phyloP scores from a whole-genome alignment of 2,329 filamentous ascomycete genomes.

The Penicillium sp. region DNA sequence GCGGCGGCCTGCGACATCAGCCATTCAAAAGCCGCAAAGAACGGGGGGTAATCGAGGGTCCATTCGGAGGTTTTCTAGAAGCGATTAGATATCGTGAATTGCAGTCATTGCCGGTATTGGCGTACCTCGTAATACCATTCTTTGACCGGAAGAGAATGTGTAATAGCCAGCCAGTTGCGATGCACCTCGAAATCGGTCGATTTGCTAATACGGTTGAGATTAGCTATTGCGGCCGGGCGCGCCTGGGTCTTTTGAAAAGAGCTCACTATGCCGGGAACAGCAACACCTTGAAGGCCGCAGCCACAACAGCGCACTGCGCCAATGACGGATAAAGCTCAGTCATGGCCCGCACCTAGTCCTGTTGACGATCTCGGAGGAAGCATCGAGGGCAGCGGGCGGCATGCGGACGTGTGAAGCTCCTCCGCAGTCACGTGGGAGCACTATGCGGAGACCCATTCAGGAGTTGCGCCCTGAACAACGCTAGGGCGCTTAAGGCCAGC shows the following conservation, averaged over 20 bases:
- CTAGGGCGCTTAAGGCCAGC: slow-evolving; percentile 25
- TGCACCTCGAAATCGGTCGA: slow-evolving; percentile 99
- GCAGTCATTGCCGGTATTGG: background rate
- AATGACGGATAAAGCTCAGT: slow-evolving; percentile 76
- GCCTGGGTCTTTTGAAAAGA: background rate
- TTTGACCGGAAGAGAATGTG: slow-evolving; percentile 80
- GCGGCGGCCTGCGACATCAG: slow-evolving; percentile 77
- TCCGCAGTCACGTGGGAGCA: slow-evolving; percentile 24
- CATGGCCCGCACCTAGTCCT: slow-evolving; percentile 58
- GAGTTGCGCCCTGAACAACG: slow-evolving; percentile 11
- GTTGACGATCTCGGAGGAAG: slow-evolving; percentile 8
- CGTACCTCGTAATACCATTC: slow-evolving; percentile 90
- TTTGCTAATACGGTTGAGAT: slow-evolving; percentile 64
- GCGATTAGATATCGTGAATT: slow-evolving; percentile 31
- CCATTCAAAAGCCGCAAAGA: slow-evolving; percentile 98
- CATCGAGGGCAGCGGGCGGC: background rate
- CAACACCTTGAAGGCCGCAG: slow-evolving; percentile 26
- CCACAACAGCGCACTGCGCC: slow-evolving; percentile 26
- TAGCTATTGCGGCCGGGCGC: slow-evolving; percentile 2
- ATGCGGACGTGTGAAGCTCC: slow-evolving; percentile 28
- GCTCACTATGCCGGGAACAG: slow-evolving; percentile 29
- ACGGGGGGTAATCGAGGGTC: slow-evolving; percentile 98
- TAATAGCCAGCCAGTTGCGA: slow-evolving; percentile 97
- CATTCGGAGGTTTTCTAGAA: slow-evolving; percentile 88
- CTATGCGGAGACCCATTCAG: slow-evolving; percentile 30